Evolutionary conservation across 331 rosid species (phyloP), one percentile per base, ranked within the genome.

Genomic region (Stylosanthes scabra): DNA sequence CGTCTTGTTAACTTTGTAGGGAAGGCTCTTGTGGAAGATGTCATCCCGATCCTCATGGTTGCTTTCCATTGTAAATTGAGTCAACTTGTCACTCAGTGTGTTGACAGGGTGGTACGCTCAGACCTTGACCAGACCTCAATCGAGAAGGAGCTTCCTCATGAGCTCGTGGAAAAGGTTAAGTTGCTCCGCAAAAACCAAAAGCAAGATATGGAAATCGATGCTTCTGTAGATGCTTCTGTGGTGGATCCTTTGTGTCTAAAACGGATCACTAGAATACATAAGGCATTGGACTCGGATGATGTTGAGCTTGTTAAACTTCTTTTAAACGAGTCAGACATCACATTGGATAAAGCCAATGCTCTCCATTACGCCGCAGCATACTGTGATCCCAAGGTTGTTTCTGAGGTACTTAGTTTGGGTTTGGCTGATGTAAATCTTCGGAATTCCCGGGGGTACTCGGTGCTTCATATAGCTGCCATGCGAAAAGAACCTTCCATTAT

Each of bases 261-360:
- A 87, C 82, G 74, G 74, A 84, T 90, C 49, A 80, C 82, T 75
- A 87, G 91, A 76, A 93, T 95, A 74, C 98, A 83, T 61, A 84
- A 77, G 73, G 98, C 99, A n/a, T 82, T 95, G 75, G 99, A 90
- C 70, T 87, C 93, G 5, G 98, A 95, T 79, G 99, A 95, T 56
- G 92, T 92, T 25, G 96, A 95, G 80, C 93, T 95, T 29, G 90
- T 95, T 74, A 81, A 73, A 60, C 88, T 92, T 73, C 96, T 95
- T 61, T 78, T 92, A n/a, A 60, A 61, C 0, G 97, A 95, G 80
- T 95, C 93, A 25, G 75, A 66, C 27, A 55, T 90, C 64, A 86
- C 97, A 31, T 88, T 95, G 39, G 87, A 92, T 78, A 87, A 84
- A 70, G 98, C 97, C 66, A 69, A 74, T 42, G 99, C 94, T 44